Evolutionary conservation across 768 basidiomycete genomes (phyloP).

Genomic region (Naganishia vaughanmartiniae): DNA sequence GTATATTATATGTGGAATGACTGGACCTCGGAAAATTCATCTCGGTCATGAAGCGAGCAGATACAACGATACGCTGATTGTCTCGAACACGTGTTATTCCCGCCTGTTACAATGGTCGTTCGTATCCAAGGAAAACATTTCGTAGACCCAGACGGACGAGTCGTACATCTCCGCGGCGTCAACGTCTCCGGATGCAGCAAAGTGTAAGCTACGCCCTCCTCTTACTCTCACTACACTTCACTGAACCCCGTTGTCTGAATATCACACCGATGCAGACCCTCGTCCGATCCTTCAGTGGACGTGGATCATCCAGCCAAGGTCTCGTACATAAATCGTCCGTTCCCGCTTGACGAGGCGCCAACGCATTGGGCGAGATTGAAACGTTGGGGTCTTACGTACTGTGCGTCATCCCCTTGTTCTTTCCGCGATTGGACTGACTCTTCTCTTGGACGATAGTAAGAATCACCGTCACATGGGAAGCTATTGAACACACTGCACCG

Average conservation of each 20-base stretch:
- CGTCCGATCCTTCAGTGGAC: constrained; percentile 22
- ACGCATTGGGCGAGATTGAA: constrained; percentile 75
- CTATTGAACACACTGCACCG: constrained; percentile 89
- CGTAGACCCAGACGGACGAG: constrained; percentile 72
- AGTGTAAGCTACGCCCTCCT: constrained; percentile 58
- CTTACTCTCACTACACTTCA: not conserved
- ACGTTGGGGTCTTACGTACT: constrained; percentile 82
- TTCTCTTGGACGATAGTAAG: constrained; percentile 59
- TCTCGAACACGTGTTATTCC: no score
- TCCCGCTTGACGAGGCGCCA: constrained; percentile 82
- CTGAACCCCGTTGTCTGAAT: not conserved
- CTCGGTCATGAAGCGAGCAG: no score
- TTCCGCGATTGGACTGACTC: no score
- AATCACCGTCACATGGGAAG: constrained; percentile 95
- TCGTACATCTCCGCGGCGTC: constrained; percentile 76
- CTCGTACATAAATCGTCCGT: constrained; percentile 86
- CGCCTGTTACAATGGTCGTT: constrained; percentile 42
- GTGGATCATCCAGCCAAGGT: constrained; percentile 53
- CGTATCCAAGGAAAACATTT: constrained; percentile 74
- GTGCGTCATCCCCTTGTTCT: constrained; percentile 55
- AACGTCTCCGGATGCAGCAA: constrained; percentile 82
- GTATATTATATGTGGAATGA: no score
- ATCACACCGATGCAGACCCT: constrained; percentile 2
- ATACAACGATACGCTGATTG: no score
- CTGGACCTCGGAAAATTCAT: no score